phyloP scores from a whole-genome alignment of 2,329 filamentous ascomycete genomes.

The Myriosclerotinia duriaeana region DNA sequence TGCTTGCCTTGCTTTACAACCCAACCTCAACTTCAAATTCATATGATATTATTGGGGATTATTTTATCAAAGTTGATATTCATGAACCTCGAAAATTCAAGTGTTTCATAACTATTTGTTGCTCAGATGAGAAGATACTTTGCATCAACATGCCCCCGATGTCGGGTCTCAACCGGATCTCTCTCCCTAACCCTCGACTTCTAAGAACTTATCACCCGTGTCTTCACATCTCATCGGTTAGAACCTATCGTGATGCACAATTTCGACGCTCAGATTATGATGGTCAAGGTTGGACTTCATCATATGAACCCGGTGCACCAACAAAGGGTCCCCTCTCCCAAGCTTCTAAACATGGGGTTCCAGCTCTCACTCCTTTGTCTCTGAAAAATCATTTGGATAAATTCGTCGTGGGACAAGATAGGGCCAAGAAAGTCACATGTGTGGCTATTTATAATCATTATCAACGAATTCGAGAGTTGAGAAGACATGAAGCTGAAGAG shows the following conservation, averaged over 20 bases:
- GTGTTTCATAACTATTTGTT: background rate
- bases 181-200: constrained; percentile 26
- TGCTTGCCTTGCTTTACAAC: too few relatives aligned
- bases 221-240: background rate
- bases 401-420: constrained; percentile 93
- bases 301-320: constrained; percentile 61
- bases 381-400: constrained; percentile 91
- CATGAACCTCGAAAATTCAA: background rate
- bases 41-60: too few relatives aligned
- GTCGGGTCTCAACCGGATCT: constrained; percentile 17
- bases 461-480: constrained; percentile 74
- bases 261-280: constrained; percentile 57
- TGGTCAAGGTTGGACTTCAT: constrained; percentile 56
- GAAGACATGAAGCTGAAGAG: constrained; percentile 75
- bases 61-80: background rate
- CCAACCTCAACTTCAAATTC: too few relatives aligned
- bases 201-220: constrained; percentile 16
- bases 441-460: constrained; percentile 97
- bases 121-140: constrained; percentile 20
- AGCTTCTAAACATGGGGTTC: constrained; percentile 54
- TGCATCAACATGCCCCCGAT: constrained; percentile 21
- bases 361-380: constrained; percentile 62
- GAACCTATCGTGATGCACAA: constrained; percentile 26
- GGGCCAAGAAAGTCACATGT: constrained; percentile 90
- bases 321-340: constrained; percentile 60